phyloP scores from a whole-genome alignment of 495 filamentous ascomycete species.

The Annulohypoxylon maeteangense region DNA sequence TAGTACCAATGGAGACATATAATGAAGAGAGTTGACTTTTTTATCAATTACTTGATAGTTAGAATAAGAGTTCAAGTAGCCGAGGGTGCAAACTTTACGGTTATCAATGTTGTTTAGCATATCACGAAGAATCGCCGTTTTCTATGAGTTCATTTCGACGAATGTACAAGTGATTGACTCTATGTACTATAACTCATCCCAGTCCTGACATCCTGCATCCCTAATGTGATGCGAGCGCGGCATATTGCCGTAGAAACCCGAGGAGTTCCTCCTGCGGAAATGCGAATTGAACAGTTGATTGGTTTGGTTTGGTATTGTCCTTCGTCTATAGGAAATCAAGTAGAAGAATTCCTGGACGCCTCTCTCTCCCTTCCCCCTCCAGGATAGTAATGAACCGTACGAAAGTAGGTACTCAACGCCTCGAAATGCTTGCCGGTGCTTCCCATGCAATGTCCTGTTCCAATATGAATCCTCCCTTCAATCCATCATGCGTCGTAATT shows the following conservation, averaged over 20 bases:
- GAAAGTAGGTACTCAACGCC: constrained; percentile 38
- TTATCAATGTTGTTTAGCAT: neutral
- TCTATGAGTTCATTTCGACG: neutral
- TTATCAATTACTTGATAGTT: no score
- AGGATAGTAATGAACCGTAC: constrained; percentile 28
- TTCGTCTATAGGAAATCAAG: constrained; percentile 32
- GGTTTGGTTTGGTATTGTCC: constrained; percentile 13
- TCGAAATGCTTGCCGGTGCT: constrained; percentile 40
- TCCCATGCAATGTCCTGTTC: constrained; percentile 34
- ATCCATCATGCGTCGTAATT: constrained; percentile 29
- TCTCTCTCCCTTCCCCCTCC: neutral
- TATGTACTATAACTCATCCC: neutral
- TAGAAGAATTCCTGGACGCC: constrained; percentile 26
- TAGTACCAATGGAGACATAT: no score
- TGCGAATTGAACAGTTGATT: constrained; percentile 1
- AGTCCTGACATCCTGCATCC: neutral
- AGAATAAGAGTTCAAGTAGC: neutral
- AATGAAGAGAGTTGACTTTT: no score
- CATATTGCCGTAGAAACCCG: neutral
- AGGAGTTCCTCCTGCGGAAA: neutral
- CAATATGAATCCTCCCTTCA: constrained; percentile 12
- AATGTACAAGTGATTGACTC: neutral
- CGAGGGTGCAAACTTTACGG: neutral
- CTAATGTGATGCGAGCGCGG: neutral
- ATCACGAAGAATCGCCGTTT: neutral